Percentiles rank a stretch among this genome's conserved stretches.
These are phyloP conservation scores for Phytophthora fragariae DNA, from an alignment of 352 stramenopile genomes.

Conservation along the genomic window DNA sequence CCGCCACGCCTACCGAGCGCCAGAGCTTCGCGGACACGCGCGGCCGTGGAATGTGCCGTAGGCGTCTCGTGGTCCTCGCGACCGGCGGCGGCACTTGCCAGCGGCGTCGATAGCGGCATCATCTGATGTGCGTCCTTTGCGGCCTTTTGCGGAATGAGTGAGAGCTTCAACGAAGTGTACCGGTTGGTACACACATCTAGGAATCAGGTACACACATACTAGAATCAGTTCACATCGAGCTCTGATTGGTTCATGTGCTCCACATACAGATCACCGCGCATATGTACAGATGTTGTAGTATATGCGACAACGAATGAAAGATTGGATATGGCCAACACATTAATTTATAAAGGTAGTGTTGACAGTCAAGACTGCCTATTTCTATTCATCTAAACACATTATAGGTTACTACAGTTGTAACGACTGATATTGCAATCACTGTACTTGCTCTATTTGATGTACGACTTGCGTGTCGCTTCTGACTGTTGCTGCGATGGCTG, in stretches of 20 bases:
- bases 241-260: too few relatives aligned
- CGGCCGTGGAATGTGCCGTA: conserved; percentile 31
- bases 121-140: conserved; percentile 10
- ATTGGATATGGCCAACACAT: too few relatives aligned
- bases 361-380: too few relatives aligned
- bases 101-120: conserved; percentile 30
- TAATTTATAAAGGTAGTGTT: too few relatives aligned
- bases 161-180: background rate
- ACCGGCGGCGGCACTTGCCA: background rate
- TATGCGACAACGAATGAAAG: too few relatives aligned
- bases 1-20: conserved; percentile 20
- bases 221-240: too few relatives aligned
- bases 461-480: background rate
- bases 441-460: background rate
- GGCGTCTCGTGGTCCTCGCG: conserved; percentile 4
- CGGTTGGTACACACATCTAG: conserved; percentile 16
- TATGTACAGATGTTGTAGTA: too few relatives aligned
- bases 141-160: conserved; percentile 18
- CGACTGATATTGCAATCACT: too few relatives aligned
- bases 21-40: conserved; percentile 18
- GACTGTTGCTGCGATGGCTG: background rate
- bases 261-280: too few relatives aligned
- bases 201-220: background rate
- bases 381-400: too few relatives aligned
- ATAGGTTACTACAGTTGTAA: too few relatives aligned